phyloP scores from a whole-genome alignment of 164 flowering plant species.

The Warburgia ugandensis region DNA sequence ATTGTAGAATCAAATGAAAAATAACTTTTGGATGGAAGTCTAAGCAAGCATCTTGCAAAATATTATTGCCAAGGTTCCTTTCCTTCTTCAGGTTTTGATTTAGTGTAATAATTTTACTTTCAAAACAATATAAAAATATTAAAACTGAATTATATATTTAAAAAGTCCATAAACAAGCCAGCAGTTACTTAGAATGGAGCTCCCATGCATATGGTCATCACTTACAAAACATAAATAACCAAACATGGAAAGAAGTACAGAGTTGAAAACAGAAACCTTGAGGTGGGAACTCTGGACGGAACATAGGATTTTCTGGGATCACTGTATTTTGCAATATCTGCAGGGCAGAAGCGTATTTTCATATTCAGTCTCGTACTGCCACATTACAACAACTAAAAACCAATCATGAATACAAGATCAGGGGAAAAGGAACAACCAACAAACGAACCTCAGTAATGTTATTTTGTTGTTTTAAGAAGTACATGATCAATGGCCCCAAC shows the following conservation, averaged over 20 bases:
- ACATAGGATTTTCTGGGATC: conserved; percentile 95
- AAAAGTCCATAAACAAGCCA: background rate
- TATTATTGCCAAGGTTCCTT: background rate
- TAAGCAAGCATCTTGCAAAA: background rate
- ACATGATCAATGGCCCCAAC: conserved; percentile 42
- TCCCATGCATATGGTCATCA: background rate
- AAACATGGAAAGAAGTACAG: too few relatives aligned
- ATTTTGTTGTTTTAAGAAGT: conserved; percentile 54
- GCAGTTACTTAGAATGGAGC: background rate
- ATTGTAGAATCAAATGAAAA: too few relatives aligned
- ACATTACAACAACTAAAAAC: background rate
- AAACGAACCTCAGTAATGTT: conserved; percentile 45
- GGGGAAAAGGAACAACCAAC: background rate
- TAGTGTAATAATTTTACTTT: too few relatives aligned
- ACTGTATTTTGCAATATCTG: conserved; percentile 69
- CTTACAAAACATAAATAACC: background rate
- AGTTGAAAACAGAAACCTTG: too few relatives aligned
- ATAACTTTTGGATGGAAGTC: background rate
- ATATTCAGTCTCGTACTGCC: background rate
- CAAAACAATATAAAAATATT: background rate
- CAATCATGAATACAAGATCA: background rate
- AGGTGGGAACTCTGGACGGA: conserved; percentile 80
- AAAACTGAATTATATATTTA: background rate
- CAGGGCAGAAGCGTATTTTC: conserved; percentile 8
- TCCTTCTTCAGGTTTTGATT: background rate